A percentile compares a stretch with the other conserved stretches of the same genome.
Conservation (phyloP, 768 basidiomycete species). For the Collybia nuda region DNA sequence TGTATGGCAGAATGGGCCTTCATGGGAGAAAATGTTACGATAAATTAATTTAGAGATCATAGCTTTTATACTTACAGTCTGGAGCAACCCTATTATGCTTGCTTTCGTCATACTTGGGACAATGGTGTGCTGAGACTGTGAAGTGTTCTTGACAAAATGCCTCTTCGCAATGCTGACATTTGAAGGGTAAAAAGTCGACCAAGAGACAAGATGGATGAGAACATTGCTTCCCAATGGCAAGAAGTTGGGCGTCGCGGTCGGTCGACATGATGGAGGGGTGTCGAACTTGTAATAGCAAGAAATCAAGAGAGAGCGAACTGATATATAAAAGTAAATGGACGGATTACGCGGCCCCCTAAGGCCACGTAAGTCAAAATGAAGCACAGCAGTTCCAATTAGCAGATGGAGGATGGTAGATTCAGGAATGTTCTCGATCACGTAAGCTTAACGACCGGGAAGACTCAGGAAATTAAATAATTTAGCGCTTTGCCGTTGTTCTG, state of each 20-base stretch:
- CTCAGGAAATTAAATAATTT: too few species aligned
- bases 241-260: conserved; percentile 54
- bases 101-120: conserved; percentile 68
- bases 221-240: conserved; percentile 73
- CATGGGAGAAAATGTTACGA: conserved; percentile 1
- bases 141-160: conserved; percentile 82
- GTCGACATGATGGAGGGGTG: conserved; percentile 15
- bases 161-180: conserved; percentile 75
- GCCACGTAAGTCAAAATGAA: conserved; percentile 10
- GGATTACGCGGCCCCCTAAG: conserved; percentile 20
- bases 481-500: too few species aligned
- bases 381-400: background rate
- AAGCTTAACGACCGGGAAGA: background rate
- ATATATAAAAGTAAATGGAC: conserved; percentile 2
- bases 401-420: background rate
- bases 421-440: background rate
- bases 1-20: conserved; percentile 75
- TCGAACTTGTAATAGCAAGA: conserved; percentile 8
- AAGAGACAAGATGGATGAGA: conserved; percentile 62
- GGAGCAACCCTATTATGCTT: conserved; percentile 78
- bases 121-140: conserved; percentile 64
- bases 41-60: too few species aligned
- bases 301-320: conserved; percentile 8
- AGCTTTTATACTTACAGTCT: conserved; percentile 48
- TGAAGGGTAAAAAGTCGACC: conserved; percentile 85